These are phyloP conservation scores for Ascochyta rabiei DNA, from an alignment of 2,329 filamentous ascomycete genomes.

Conservation along the genomic window DNA sequence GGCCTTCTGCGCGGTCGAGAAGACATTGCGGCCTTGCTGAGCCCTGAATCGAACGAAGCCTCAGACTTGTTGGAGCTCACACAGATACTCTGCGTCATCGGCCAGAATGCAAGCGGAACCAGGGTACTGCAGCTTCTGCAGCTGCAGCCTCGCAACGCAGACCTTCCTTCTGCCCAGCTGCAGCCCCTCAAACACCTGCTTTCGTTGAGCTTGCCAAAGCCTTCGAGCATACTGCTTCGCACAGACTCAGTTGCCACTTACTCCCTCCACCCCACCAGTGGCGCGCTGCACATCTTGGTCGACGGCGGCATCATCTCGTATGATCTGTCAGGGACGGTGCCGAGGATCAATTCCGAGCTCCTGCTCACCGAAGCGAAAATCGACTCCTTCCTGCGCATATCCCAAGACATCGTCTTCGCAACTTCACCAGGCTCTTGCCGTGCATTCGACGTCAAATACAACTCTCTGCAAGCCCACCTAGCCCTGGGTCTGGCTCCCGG, in stretches of 20 bases:
- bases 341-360: slow-evolving; percentile 61
- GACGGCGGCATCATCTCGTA: slow-evolving; percentile 64
- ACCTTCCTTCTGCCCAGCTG: slow-evolving; percentile 36
- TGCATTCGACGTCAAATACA: slow-evolving; percentile 71
- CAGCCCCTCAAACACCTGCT: slow-evolving; percentile 43
- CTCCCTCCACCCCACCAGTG: slow-evolving; percentile 67
- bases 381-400: slow-evolving; percentile 69
- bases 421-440: slow-evolving; percentile 61
- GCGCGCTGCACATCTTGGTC: slow-evolving; percentile 66
- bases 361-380: slow-evolving; percentile 59
- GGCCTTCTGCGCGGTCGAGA: slow-evolving; percentile 54
- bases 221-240: slow-evolving; percentile 14
- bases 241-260: slow-evolving; percentile 45
- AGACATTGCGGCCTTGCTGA: slow-evolving; percentile 51
- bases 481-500: slow-evolving; percentile 33
- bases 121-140: slow-evolving; percentile 36
- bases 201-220: slow-evolving; percentile 35
- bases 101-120: slow-evolving; percentile 23
- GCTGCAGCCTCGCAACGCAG: slow-evolving; percentile 39
- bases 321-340: slow-evolving; percentile 67
- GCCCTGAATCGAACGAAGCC: slow-evolving; percentile 32
- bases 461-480: slow-evolving; percentile 54
- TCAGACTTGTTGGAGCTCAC: slow-evolving; percentile 44
- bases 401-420: slow-evolving; percentile 68
- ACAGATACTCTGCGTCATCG: slow-evolving; percentile 43